Conservation (phyloP, 2,329 filamentous ascomycete genomes). For the Talaromyces sp. region DNA sequence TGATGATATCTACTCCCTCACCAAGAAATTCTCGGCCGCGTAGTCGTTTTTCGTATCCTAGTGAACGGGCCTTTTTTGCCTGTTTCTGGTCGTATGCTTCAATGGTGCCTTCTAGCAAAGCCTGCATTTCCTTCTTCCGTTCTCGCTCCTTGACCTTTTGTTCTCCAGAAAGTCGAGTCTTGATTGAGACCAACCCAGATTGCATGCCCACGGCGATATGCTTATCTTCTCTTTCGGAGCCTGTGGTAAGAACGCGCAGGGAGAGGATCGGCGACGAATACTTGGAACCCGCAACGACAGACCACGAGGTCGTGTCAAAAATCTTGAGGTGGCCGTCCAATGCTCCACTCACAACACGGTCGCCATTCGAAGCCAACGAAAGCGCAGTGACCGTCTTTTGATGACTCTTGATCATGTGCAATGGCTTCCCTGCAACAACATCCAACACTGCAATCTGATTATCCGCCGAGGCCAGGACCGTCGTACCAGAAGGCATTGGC, state of each 20-base stretch:
- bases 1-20: conserved; percentile 81
- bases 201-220: conserved; percentile 95
- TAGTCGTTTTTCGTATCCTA: conserved; percentile 57
- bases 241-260: conserved; percentile 67
- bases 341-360: conserved; percentile 77
- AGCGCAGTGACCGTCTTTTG: conserved; percentile 96
- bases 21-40: conserved; percentile 74
- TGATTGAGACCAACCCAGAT: conserved; percentile 83
- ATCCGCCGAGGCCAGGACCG: conserved; percentile 75
- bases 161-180: conserved; percentile 77
- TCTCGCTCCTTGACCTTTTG: conserved; percentile 73
- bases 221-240: conserved; percentile 70
- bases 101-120: conserved; percentile 70
- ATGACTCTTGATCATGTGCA: conserved; percentile 85
- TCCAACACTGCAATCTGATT: conserved; percentile 88
- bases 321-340: conserved; percentile 96
- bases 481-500: conserved; percentile 78
- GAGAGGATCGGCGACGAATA: conserved; percentile 89
- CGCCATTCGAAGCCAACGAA: conserved; percentile 72
- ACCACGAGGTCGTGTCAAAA: conserved; percentile 91
- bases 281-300: conserved; percentile 90
- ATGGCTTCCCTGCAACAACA: conserved; percentile 80
- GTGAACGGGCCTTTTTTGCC: conserved; percentile 61
- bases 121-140: conserved; percentile 77
- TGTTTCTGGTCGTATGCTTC: conserved; percentile 70